Evolutionary conservation across 805 yeast species (phyloP).

Genomic region (Saturnispora zaruensis): DNA sequence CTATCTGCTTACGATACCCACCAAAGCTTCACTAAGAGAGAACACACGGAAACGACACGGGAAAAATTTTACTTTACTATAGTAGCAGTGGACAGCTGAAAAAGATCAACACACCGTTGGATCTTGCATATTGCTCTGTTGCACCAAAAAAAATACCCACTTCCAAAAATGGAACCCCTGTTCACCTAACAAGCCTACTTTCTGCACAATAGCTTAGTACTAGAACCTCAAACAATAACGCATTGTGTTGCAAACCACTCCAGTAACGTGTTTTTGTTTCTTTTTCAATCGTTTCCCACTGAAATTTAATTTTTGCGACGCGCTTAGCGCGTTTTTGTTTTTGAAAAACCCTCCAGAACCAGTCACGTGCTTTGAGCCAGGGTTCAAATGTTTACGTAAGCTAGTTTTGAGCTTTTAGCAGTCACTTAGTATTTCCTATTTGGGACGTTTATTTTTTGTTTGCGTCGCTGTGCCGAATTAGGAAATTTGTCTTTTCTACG

Average conservation of each 20-base stretch:
- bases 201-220: not conserved
- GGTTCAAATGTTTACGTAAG: not conserved
- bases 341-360: not conserved
- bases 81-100: not conserved
- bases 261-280: not conserved
- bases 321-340: not conserved
- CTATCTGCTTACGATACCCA: not conserved
- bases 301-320: too few relatives aligned
- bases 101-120: not conserved
- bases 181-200: not conserved
- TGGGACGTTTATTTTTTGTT: not conserved
- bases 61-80: not conserved
- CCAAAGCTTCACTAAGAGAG: not conserved
- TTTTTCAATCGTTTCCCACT: not conserved
- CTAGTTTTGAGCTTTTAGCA: not conserved
- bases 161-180: not conserved
- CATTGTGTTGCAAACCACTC: not conserved
- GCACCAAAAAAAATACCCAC: not conserved
- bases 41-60: not conserved
- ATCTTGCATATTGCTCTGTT: not conserved
- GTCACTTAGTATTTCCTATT: not conserved
- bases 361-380: constrained; percentile 2
- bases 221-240: not conserved
- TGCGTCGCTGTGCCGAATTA: not conserved
- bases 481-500: not conserved